Evolutionary conservation across 1,139 yeast species (phyloP), one percentile per base, ranked within the genome.

Genomic region (Hanseniaspora uvarum): DNA sequence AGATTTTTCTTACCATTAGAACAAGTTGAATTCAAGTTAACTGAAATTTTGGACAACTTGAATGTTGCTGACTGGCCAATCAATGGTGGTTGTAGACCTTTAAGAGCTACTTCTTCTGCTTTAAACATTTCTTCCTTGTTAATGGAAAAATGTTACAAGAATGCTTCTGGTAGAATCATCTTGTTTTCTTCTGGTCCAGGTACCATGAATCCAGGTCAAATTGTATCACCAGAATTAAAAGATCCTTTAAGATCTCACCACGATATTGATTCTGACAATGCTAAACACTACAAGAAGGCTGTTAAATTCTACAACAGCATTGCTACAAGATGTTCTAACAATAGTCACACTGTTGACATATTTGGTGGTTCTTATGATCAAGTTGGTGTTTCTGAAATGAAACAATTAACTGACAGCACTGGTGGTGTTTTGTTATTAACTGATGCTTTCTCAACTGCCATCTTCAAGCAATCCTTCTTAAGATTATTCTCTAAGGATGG

Each of bases 291-390:
- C 73, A 86, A 88, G 68, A 86, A 87, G 69, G 96, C 98, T 2
- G 77, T 76, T 62, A 85, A 87, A 69, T 89, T 81, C 66, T 94
- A 89, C 70, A 94, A 86, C 59, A 74, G 76, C 30, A 68, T 92
- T 52, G 86, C 95, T 39, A 78, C 81, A 55, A 84, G 85, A 61
- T 83, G 83, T 14, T 72, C 86, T 31, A 77, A 79, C 54, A 85
- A 86, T 66, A 86, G 94, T 26, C 96, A 88, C 65, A 80, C 94
- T 24, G 81, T 92, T 54, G 98, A 92, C 70, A 80, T 92, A 53
- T 89, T 88, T 71, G 97, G 95, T 39, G 98, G 98, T 57, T 88
- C 96, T 71, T 89, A 88, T 67, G 99, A 92, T 71, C 98, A 92
- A 74, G 86, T 89, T 60, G 99, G 99, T 68, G 83, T 92, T 78